Percentiles rank a stretch among this genome's conserved stretches.
These are phyloP conservation scores for Salix koriyanagi DNA, from an alignment of 345 rosid genomes.

Conservation along the genomic window DNA sequence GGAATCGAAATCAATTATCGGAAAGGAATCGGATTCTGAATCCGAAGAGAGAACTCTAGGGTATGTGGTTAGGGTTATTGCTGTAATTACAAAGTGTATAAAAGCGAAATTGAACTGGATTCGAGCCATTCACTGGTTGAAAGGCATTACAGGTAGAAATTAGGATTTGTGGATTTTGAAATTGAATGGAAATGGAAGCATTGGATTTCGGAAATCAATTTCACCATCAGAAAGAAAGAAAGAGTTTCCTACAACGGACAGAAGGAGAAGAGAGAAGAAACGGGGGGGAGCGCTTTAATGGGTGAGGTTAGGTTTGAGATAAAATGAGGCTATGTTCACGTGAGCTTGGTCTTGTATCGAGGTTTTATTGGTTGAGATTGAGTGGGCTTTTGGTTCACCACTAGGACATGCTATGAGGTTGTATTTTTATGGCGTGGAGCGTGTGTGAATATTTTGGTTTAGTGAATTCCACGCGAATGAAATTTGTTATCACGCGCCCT, in stretches of 20 bases:
- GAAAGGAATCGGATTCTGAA: conserved; percentile 29
- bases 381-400: background rate
- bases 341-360: conserved; percentile 13
- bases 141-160: conserved; percentile 50
- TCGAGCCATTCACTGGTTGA: conserved; percentile 31
- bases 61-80: background rate
- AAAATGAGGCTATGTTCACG: conserved; percentile 1
- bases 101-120: conserved; percentile 5
- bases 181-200: conserved; percentile 28
- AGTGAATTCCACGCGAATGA: conserved; percentile 7
- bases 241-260: background rate
- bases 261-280: conserved; percentile 1
- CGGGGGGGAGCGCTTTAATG: conserved; percentile 3
- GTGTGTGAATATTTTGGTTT: background rate
- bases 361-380: background rate
- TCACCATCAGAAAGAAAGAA: conserved; percentile 22
- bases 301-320: conserved; percentile 7
- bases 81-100: background rate
- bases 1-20: conserved; percentile 42
- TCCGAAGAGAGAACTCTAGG: background rate
- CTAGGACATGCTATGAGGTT: background rate
- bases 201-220: conserved; percentile 6
- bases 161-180: conserved; percentile 22
- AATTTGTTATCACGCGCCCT: too few relatives aligned
- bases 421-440: background rate